A percentile compares a stretch with the other conserved stretches of the same genome.
Evolutionary conservation across 768 basidiomycete genomes (phyloP).

Genomic region (Amanita molliuscula): DNA sequence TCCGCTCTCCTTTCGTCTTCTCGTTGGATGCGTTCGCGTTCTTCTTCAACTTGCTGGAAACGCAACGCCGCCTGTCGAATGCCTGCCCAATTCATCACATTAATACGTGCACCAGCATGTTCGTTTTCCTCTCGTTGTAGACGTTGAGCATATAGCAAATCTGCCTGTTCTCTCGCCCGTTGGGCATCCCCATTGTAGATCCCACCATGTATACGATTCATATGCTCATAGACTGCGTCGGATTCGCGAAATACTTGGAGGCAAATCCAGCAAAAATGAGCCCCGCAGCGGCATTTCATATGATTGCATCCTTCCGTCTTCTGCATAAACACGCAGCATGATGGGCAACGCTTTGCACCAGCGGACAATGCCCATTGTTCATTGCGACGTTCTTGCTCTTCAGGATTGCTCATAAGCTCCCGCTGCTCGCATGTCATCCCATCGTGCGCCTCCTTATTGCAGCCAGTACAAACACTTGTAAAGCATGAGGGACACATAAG

Average conservation of each 20-base stretch:
- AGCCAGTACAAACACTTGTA: slow-evolving; percentile 34
- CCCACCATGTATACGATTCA: slow-evolving; percentile 13
- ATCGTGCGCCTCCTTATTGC: slow-evolving; percentile 39
- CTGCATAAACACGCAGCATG: slow-evolving; percentile 33
- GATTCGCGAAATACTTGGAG: slow-evolving; percentile 25
- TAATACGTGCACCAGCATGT: neutral
- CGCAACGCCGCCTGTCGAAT: neutral
- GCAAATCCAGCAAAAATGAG: slow-evolving; percentile 49
- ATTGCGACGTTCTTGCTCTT: slow-evolving; percentile 31
- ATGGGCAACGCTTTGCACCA: slow-evolving; percentile 37
- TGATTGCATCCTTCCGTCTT: slow-evolving; percentile 50
- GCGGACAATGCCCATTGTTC: slow-evolving; percentile 27
- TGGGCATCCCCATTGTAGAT: neutral
- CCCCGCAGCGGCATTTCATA: slow-evolving; percentile 38
- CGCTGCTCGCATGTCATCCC: slow-evolving; percentile 38
- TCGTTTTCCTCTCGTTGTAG: neutral
- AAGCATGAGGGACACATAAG: slow-evolving; percentile 48
- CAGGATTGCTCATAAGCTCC: slow-evolving; percentile 21
- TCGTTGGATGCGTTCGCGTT: neutral
- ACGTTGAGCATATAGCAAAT: neutral
- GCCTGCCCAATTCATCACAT: neutral
- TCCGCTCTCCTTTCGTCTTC: neutral
- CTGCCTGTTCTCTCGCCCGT: neutral
- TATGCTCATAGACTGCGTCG: slow-evolving; percentile 21
- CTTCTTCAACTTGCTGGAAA: neutral